phyloP scores from a whole-genome alignment of 306 rosid species.

The Luffa acutangula region DNA sequence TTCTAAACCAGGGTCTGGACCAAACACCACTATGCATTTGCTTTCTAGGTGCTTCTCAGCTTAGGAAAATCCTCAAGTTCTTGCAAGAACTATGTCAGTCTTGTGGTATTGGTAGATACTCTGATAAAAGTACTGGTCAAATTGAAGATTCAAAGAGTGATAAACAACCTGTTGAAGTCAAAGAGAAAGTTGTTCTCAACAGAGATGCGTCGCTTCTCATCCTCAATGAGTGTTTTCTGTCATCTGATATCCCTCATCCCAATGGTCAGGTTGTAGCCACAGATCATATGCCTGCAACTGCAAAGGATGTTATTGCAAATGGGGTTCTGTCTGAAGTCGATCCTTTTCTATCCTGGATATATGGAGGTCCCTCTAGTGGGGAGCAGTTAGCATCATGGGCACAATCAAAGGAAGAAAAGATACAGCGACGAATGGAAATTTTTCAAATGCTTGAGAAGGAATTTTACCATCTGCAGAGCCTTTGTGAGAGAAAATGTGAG shows the following conservation, averaged over 20 bases:
- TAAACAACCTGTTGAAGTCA: conserved; percentile 38
- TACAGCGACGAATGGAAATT: conserved; percentile 52
- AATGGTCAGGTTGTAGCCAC: conserved; percentile 25
- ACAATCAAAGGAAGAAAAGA: conserved; percentile 59
- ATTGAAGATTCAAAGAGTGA: conserved; percentile 32
- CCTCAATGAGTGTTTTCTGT: conserved; percentile 58
- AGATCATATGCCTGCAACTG: conserved; percentile 30
- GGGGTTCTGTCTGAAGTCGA: conserved; percentile 28
- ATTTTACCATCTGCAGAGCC: conserved; percentile 57
- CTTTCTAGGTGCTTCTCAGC: conserved; percentile 76
- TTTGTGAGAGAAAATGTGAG: conserved; percentile 79
- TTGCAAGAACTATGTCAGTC: conserved; percentile 76
- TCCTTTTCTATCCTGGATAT: conserved; percentile 72
- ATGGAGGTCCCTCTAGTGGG: conserved; percentile 52
- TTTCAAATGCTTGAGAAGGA: conserved; percentile 77
- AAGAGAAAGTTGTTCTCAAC: conserved; percentile 68
- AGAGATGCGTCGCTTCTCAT: conserved; percentile 70
- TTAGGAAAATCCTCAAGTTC: conserved; percentile 71
- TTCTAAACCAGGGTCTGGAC: conserved; percentile 58
- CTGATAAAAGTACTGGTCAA: conserved; percentile 45
- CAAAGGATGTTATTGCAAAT: conserved; percentile 18
- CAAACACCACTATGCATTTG: conserved; percentile 80
- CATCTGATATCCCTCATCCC: conserved; percentile 27
- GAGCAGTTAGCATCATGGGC: conserved; percentile 73
- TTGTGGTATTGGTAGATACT: conserved; percentile 66